Percentiles rank a stretch among this genome's conserved stretches.
phyloP scores from a whole-genome alignment of 2,329 filamentous ascomycete species.

The Ophiostoma sp. region DNA sequence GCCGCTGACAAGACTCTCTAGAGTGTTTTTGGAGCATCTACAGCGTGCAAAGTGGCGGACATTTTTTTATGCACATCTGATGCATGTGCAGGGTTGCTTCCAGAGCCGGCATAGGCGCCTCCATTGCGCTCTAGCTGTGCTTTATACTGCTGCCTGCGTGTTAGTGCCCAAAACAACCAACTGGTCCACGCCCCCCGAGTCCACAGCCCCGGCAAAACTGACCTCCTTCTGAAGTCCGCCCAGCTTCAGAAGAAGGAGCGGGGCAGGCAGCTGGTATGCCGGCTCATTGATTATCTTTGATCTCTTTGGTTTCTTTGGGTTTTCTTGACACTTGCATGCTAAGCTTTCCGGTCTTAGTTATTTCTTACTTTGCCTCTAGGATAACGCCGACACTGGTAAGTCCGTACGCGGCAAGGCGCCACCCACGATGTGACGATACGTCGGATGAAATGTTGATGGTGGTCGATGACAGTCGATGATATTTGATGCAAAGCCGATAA shows the following conservation, averaged over 20 bases:
- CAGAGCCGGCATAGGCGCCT: neutral
- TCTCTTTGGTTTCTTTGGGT: neutral
- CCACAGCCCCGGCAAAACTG: no score
- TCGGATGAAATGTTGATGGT: neutral
- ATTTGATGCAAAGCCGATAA: no score
- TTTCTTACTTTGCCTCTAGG: neutral
- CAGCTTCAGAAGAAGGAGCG: no score
- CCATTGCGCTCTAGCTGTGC: neutral
- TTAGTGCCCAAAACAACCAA: constrained; percentile 8
- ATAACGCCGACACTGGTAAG: constrained; percentile 3
- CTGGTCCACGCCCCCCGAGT: no score
- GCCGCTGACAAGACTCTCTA: neutral
- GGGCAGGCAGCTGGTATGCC: neutral
- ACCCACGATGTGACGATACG: neutral
- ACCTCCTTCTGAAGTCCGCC: no score
- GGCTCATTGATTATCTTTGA: no score
- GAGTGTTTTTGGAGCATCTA: neutral
- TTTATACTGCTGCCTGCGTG: constrained; percentile 9
- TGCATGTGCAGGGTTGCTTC: neutral
- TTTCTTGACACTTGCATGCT: neutral
- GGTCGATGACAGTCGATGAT: no score
- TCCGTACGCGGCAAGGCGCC: neutral
- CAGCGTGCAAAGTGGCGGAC: neutral
- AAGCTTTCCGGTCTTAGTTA: neutral
- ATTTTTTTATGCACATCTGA: neutral